phyloP scores from a whole-genome alignment of 2,329 filamentous ascomycete species.

The Alternaria sp. region DNA sequence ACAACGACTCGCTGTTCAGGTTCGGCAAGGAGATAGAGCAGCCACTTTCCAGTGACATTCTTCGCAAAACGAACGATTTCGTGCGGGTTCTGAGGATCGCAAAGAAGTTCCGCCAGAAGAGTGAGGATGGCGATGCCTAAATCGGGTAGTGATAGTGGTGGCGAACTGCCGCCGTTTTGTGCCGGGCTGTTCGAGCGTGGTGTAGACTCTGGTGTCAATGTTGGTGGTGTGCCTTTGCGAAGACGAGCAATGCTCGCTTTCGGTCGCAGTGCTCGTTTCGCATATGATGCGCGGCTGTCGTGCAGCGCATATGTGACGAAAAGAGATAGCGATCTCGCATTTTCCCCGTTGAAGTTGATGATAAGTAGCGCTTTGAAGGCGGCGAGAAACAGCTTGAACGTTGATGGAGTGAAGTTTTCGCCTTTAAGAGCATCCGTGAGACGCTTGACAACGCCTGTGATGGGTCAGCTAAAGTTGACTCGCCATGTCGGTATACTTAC shows the following conservation, averaged over 20 bases:
- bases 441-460: constrained; percentile 82
- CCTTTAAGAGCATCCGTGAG: constrained; percentile 89
- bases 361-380: constrained; percentile 81
- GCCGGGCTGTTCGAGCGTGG: constrained; percentile 43
- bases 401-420: constrained; percentile 74
- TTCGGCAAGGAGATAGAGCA: constrained; percentile 88
- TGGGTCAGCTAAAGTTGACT: constrained; percentile 24
- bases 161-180: constrained; percentile 20
- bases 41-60: constrained; percentile 97
- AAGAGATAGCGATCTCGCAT: constrained; percentile 83
- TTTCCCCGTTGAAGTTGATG: constrained; percentile 81
- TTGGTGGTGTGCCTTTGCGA: constrained; percentile 35
- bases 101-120: constrained; percentile 80
- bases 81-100: constrained; percentile 69
- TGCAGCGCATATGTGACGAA: constrained; percentile 95
- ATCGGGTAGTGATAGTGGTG: constrained; percentile 65
- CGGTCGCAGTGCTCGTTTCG: constrained; percentile 42
- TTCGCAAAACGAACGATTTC: constrained; percentile 87
- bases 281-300: constrained; percentile 57
- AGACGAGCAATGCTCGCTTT: constrained; percentile 43
- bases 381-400: constrained; percentile 76
- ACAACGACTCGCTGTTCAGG: constrained; percentile 83
- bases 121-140: constrained; percentile 76
- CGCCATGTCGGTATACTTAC: constrained; percentile 60
- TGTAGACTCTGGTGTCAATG: constrained; percentile 34